Evolutionary conservation across 2,329 filamentous ascomycete species (phyloP).

Genomic region (Fusarium circinatum): DNA sequence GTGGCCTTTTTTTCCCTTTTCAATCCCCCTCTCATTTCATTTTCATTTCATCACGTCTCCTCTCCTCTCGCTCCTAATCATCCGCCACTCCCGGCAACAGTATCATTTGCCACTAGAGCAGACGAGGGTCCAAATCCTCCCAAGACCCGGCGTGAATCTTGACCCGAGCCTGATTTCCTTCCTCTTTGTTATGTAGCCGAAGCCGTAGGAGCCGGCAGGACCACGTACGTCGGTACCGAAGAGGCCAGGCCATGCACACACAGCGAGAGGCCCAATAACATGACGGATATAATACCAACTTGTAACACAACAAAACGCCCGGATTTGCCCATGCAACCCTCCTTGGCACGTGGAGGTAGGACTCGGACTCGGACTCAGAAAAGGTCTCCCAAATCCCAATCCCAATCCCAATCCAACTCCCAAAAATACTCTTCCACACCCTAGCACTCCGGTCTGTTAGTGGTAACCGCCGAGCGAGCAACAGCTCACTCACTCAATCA

Average conservation of each 20-base stretch:
- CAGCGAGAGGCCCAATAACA: slow-evolving; percentile 10
- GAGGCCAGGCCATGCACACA: not conserved
- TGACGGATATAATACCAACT: not conserved
- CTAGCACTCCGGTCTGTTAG: slow-evolving; percentile 2
- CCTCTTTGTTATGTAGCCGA: not conserved
- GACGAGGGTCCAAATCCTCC: slow-evolving; percentile 5
- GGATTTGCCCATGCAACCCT: slow-evolving; percentile 20
- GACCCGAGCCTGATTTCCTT: slow-evolving; percentile 6
- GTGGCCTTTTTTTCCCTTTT: not conserved
- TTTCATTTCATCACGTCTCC: not conserved
- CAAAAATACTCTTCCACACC: not conserved
- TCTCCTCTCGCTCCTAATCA: not conserved
- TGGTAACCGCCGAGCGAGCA: slow-evolving; percentile 8
- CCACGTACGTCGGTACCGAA: slow-evolving; percentile 1
- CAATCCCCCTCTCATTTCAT: not conserved
- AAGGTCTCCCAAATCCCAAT: not conserved
- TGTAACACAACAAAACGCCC: slow-evolving; percentile 15
- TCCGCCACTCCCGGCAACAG: not conserved
- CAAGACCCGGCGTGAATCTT: not conserved
- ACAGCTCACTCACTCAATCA: not conserved
- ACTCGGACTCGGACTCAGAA: not conserved
- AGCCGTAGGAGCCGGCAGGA: slow-evolving; percentile 1
- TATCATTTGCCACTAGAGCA: not conserved
- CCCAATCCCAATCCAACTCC: not conserved
- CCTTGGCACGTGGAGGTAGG: slow-evolving; percentile 23